Evolutionary conservation across 2,329 filamentous ascomycete species (phyloP).

Genomic region (Talaromyces sp.): DNA sequence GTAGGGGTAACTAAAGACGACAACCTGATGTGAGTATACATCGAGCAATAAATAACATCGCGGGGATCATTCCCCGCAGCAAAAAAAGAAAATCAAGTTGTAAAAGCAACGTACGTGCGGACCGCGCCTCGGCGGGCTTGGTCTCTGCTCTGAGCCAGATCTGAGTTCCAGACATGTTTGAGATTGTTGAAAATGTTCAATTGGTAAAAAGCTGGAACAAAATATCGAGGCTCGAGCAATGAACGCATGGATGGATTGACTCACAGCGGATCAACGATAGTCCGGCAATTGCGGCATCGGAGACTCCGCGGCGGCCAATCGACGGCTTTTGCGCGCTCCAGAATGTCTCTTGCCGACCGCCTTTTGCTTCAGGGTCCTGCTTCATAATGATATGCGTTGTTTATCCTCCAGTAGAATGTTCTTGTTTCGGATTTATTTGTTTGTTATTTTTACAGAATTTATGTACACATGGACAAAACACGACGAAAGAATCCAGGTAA

Average conservation of each 20-base stretch:
- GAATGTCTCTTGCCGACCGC: too few species aligned
- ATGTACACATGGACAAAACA: not conserved
- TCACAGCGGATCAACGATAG: constrained; percentile 10
- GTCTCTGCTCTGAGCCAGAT: constrained; percentile 55
- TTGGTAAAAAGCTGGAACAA: not conserved
- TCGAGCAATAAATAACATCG: not conserved
- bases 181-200: constrained; percentile 1
- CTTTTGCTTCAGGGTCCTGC: too few species aligned
- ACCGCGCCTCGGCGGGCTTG: constrained; percentile 54
- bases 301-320: not conserved
- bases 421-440: not conserved
- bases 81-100: not conserved
- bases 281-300: constrained; percentile 10
- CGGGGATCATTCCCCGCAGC: not conserved
- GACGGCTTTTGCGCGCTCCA: not conserved
- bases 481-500: not conserved
- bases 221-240: not conserved
- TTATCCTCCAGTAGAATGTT: not conserved
- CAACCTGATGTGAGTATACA: constrained; percentile 7
- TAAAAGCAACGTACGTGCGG: constrained; percentile 32
- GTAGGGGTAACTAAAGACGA: constrained; percentile 37
- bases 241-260: constrained; percentile 1
- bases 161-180: constrained; percentile 31
- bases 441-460: not conserved
- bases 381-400: too few species aligned